Conservation (phyloP, 768 basidiomycete genomes). For the Panaeolus papilionaceus region DNA sequence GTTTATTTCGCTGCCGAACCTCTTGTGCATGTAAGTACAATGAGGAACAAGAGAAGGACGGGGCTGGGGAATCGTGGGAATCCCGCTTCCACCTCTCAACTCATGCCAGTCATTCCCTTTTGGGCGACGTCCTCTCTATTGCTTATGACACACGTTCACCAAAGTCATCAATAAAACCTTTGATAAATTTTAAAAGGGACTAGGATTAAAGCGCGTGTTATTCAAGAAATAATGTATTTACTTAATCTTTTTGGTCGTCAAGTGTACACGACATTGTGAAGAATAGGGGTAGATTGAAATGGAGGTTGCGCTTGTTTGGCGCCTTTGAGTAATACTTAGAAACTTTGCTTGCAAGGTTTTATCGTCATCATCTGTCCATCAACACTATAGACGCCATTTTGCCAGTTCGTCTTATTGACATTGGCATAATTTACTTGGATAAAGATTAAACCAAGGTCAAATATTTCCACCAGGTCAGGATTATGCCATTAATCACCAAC, state of each 20-base stretch:
- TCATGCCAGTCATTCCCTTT: slow-evolving; percentile 7
- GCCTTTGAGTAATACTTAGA: background rate
- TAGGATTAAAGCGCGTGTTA: background rate
- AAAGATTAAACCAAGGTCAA: background rate
- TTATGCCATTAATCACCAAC: slow-evolving; percentile 3
- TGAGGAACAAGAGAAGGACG: slow-evolving; percentile 8
- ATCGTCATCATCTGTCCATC: background rate
- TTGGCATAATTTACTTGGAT: background rate
- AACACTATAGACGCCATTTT: background rate
- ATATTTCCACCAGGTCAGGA: slow-evolving; percentile 7
- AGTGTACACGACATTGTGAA: background rate
- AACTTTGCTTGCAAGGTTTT: background rate
- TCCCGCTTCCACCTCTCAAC: slow-evolving; percentile 2
- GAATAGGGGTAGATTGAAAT: background rate
- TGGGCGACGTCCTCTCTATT: slow-evolving; percentile 9
- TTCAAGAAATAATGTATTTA: background rate
- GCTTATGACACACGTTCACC: background rate
- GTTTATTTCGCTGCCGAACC: background rate
- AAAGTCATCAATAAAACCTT: background rate
- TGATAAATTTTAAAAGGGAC: background rate
- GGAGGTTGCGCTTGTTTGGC: slow-evolving; percentile 9
- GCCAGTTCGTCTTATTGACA: background rate
- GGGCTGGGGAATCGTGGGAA: slow-evolving; percentile 13
- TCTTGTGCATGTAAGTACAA: slow-evolving; percentile 3
- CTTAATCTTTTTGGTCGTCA: background rate